Percentiles rank a stretch among this genome's conserved stretches.
These are phyloP conservation scores for Apiospora saccharicola DNA, from an alignment of 2,329 filamentous ascomycete genomes.

Conservation along the genomic window DNA sequence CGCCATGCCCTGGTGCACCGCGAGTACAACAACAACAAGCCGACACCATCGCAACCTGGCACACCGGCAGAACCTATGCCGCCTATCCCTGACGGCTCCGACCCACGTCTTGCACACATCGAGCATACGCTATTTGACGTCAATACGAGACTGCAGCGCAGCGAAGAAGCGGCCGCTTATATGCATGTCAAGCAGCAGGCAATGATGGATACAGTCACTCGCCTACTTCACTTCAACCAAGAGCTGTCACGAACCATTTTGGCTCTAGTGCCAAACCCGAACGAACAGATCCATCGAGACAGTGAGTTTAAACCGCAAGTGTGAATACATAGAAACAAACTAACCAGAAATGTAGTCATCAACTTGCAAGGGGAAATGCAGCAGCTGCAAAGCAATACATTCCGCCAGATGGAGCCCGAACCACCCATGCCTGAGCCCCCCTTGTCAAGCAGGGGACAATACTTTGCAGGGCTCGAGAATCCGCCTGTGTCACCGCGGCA, in stretches of 20 bases:
- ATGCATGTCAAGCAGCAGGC: conserved; percentile 83
- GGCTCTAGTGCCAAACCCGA: conserved; percentile 75
- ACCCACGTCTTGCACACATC: conserved; percentile 75
- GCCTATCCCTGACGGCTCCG: conserved; percentile 74
- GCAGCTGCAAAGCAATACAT: conserved; percentile 61
- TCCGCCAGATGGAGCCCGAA: conserved; percentile 63
- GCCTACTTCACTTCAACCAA: conserved; percentile 78
- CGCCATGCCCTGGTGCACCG: conserved; percentile 92
- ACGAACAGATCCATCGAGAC: conserved; percentile 82
- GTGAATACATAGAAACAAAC: neutral
- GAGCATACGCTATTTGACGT: conserved; percentile 88
- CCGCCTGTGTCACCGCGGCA: conserved; percentile 88
- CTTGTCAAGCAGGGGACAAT: conserved; percentile 69
- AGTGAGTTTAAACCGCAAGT: conserved; percentile 61
- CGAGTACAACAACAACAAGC: conserved; percentile 84
- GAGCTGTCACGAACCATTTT: conserved; percentile 81
- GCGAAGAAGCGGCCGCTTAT: conserved; percentile 82
- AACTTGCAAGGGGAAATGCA: conserved; percentile 66
- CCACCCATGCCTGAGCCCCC: conserved; percentile 67
- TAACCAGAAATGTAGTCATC: conserved; percentile 51
- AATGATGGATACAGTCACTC: conserved; percentile 80
- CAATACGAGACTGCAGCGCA: conserved; percentile 75
- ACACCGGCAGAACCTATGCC: conserved; percentile 84
- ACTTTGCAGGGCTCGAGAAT: conserved; percentile 73
- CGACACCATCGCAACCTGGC: conserved; percentile 77